These are phyloP conservation scores for Kodamaea plutei DNA, from an alignment of 1,139 yeast species.

Conservation along the genomic window DNA sequence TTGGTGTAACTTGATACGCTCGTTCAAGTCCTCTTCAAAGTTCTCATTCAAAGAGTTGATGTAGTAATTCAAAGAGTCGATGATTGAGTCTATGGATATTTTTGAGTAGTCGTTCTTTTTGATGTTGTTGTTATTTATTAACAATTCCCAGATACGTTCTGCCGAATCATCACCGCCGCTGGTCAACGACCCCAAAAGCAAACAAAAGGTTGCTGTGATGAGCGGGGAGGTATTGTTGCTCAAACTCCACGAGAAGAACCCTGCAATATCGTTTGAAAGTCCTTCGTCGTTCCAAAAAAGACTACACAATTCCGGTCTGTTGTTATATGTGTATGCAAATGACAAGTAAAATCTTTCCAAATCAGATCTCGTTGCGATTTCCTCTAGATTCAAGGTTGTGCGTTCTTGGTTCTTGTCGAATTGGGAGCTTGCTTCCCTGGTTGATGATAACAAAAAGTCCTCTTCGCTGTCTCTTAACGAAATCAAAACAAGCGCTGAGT, in stretches of 20 bases:
- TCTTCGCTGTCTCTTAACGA: slow-evolving; percentile 84
- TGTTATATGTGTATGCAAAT: slow-evolving; percentile 63
- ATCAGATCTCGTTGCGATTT: slow-evolving; percentile 69
- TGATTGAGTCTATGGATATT: slow-evolving; percentile 57
- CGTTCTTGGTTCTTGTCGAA: slow-evolving; percentile 2
- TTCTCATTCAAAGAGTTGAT: slow-evolving; percentile 46
- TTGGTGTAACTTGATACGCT: slow-evolving; percentile 28
- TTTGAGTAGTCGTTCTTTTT: slow-evolving; percentile 41
- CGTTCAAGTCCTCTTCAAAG: slow-evolving; percentile 34
- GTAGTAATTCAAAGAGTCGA: slow-evolving; percentile 55
- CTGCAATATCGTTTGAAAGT: slow-evolving; percentile 41
- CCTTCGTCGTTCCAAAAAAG: slow-evolving; percentile 74
- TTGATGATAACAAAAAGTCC: slow-evolving; percentile 60
- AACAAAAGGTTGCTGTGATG: slow-evolving; percentile 78
- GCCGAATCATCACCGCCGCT: slow-evolving; percentile 54
- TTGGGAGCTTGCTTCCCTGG: slow-evolving; percentile 2
- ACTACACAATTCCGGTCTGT: slow-evolving; percentile 54
- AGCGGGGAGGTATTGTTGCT: slow-evolving; percentile 74
- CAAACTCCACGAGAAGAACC: slow-evolving; percentile 86
- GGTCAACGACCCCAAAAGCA: slow-evolving; percentile 72
- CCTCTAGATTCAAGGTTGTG: slow-evolving; percentile 40
- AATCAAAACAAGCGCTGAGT: slow-evolving; percentile 75
- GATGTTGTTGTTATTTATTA: slow-evolving; percentile 25
- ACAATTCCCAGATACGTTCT: slow-evolving; percentile 38
- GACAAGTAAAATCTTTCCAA: slow-evolving; percentile 83